Base-by-base conservation (phyloP, 176 grass and related monocot genomes). In the Avena sativa region DNA sequence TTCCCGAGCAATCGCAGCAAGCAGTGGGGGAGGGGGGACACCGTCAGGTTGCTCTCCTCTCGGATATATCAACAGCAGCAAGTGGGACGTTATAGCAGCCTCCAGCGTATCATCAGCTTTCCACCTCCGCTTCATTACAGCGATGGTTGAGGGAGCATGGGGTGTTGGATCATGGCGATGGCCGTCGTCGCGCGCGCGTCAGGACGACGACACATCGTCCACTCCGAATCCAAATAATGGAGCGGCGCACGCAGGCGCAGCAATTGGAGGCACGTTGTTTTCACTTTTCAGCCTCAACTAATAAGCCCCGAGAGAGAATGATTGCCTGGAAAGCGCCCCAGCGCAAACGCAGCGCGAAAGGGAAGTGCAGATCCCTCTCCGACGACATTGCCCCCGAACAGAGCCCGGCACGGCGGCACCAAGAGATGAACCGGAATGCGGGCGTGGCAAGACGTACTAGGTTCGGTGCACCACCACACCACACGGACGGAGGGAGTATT, bases 181-280 rank as follows among this genome's bases (percentile, higher is more conserved):
- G 66, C 6, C 19, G 50, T 8, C 19, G 34, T 20, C 55, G n/a
- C 47, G 69, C 55, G 40, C 36, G 23, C 85, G 50, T 7, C 72
- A 62, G 57, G 40, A 49, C 48, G 60, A 77, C 88, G 60, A 77
- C 88, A 57, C 61, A 16, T 65, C 43, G 64, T 56, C 84, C 84
- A 86, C 84, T 78, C 17, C 50, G 26, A 19, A 4, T 8, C 61
- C 9, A 40, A 65, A 81, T 55, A 56, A 67, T 81, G 47, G 73
- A 76, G 49, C 73, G 12, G n/a, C 82, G 8, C 57, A 17, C 46
- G 71, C 71, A 23, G 44, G 0, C 38, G 40, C 40, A 43, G 40
- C 40, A 25, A 57, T 74, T 86, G 88, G 61, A 34, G 32, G 28
- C 26, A n/a, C 60, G 17, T 62, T 0, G 59, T 57, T 81, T 81